phyloP scores from a whole-genome alignment of 2,329 filamentous ascomycete species.

The Penicillium occitanis region DNA sequence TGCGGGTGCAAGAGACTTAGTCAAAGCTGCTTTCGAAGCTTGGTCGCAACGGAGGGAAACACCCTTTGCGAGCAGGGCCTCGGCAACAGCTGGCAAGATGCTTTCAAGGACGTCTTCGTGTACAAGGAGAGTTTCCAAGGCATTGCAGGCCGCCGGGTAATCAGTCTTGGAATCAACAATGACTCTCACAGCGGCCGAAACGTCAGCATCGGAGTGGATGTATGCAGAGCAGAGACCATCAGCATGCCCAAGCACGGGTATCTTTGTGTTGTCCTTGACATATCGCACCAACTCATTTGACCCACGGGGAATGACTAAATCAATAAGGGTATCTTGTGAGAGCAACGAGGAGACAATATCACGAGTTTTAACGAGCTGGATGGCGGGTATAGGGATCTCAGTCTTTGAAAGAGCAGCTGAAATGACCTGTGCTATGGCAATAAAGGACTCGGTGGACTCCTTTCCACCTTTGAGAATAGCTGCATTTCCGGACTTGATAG shows the following conservation, averaged over 20 bases:
- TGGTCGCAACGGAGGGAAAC: slow-evolving; percentile 81
- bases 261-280: slow-evolving; percentile 87
- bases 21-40: slow-evolving; percentile 64
- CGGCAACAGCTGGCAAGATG: slow-evolving; percentile 69
- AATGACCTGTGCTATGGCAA: slow-evolving; percentile 83
- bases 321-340: slow-evolving; percentile 79
- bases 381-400: slow-evolving; percentile 76
- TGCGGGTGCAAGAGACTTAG: slow-evolving; percentile 45
- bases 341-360: slow-evolving; percentile 89
- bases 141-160: slow-evolving; percentile 95
- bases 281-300: slow-evolving; percentile 86
- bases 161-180: slow-evolving; percentile 89
- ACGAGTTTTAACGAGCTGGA: slow-evolving; percentile 91
- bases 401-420: slow-evolving; percentile 71
- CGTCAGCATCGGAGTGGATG: slow-evolving; percentile 74
- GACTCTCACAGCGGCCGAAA: slow-evolving; percentile 68
- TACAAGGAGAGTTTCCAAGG: slow-evolving; percentile 86
- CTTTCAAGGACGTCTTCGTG: slow-evolving; percentile 68
- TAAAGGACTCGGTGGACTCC: slow-evolving; percentile 92
- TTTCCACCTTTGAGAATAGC: slow-evolving; percentile 97
- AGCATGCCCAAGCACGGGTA: slow-evolving; percentile 93
- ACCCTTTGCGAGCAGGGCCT: slow-evolving; percentile 70
- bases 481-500: slow-evolving; percentile 95
- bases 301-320: slow-evolving; percentile 90
- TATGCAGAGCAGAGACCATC: slow-evolving; percentile 90